These are phyloP conservation scores for Trichoderma sp. DNA, from an alignment of 2,329 filamentous ascomycete genomes.

Conservation along the genomic window DNA sequence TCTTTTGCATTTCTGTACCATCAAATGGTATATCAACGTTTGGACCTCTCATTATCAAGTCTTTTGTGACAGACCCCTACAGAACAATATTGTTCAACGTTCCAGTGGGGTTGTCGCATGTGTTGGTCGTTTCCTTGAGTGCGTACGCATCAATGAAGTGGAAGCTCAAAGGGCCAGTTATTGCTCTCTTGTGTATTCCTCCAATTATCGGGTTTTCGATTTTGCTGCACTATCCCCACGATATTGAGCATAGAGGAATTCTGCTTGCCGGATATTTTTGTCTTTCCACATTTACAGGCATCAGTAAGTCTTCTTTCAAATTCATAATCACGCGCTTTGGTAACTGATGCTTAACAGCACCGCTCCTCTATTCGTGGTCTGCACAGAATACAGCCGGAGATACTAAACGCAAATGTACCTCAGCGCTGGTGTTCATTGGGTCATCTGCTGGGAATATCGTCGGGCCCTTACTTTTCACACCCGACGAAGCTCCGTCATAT, in stretches of 20 bases:
- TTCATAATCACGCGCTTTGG: constrained; percentile 23
- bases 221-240: constrained; percentile 49
- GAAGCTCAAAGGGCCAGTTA: constrained; percentile 57
- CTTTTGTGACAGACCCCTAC: constrained; percentile 57
- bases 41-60: constrained; percentile 58
- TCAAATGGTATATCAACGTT: constrained; percentile 59
- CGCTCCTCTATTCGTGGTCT: constrained; percentile 60
- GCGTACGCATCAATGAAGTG: constrained; percentile 54
- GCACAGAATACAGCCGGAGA: constrained; percentile 65
- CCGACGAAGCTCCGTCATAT: constrained; percentile 42
- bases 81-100: constrained; percentile 61
- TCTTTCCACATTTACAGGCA: constrained; percentile 54
- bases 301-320: constrained; percentile 33
- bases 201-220: constrained; percentile 57
- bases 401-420: constrained; percentile 67
- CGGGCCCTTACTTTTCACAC: constrained; percentile 63
- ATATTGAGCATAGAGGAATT: constrained; percentile 44
- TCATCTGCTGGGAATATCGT: constrained; percentile 66
- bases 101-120: constrained; percentile 58
- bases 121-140: constrained; percentile 56
- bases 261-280: constrained; percentile 58
- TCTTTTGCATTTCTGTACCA: constrained; percentile 56
- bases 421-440: constrained; percentile 63
- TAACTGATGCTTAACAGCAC: constrained; percentile 38
- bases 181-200: constrained; percentile 54